Base-by-base conservation (phyloP, 169 alveolate genomes). In the Cryptosporidium meleagridis region DNA sequence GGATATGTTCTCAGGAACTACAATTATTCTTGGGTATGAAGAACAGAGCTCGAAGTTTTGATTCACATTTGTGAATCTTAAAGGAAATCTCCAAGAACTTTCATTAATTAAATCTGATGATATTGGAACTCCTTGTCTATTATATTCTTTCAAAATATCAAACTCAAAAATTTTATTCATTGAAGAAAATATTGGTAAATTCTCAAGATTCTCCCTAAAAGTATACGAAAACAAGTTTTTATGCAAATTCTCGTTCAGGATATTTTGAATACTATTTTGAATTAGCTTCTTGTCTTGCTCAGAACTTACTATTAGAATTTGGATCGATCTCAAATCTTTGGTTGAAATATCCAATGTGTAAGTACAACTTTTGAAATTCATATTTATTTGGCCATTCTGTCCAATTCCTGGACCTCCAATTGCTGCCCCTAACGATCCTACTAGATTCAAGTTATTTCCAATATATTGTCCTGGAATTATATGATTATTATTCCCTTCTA, bases 11-110 rank as follows among this genome's bases (percentile, higher is more conserved):
- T 59, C 85, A 45, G 95, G 94, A 33, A 73, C 91, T 7, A 93
- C 70, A 45, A 92, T 35, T 10, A 65, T 33, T 44, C 91, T 71
- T n/a, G 95, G 95, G 65, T 93, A 93, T 9, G 93, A 91, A 23
- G 85, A 70, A 45, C 93, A 89, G 18, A 85, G 59, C 70, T 92
- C 86, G 65, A 69, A 92, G 69, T 92, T 91, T 26, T 59, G 69
- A 39, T 93, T 93, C 18, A 92, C 84, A 21, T 73, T 70, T 53
- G 89, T 68, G 23, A 91, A 18, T 72, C 87, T 85, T 35, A 85
- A 62, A 9, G 62, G 72, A 44, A 73, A 39, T 26, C 29, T 21
- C 18, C 70, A 14, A 31, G 6, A 18, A 14, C 29, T 29, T 44
- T 48, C 29, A 5, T 35, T 37, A 3, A 31, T 5, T 12, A 31